Base-by-base conservation (phyloP, 139 green algal genomes). In the Zygnema circumcarinatum region DNA sequence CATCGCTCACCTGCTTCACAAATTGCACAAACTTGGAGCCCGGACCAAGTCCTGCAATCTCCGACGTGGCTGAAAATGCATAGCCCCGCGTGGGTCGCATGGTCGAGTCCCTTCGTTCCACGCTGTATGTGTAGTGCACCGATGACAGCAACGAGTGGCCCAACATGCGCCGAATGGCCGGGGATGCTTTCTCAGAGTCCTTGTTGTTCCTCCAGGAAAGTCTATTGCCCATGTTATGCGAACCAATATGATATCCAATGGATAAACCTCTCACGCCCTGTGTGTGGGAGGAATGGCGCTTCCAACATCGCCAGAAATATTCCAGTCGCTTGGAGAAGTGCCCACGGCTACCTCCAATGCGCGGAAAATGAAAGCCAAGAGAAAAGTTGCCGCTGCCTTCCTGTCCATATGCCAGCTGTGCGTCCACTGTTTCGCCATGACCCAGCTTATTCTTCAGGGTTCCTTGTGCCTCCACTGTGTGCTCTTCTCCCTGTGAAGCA, bases 81-180 rank as follows among this genome's bases (percentile, higher is more conserved):
- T 80, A 89, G 2, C 84, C 84, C 2, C 22, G 3, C n/a, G 76
- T 89, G n/a, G 84, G 84, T 33, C 85, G 38, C 36, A 87, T 3
- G 33, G 22, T 36, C 3, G 54, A 83, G 42, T 90, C 79, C 22
- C 85, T 40, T 40, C 39, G 54, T 36, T 90, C 85, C n/a, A 87
- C 11, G 16, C 21, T 67, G 38, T 90, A 90, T 20, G n/a, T 2
- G 75, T 90, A 88, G 21, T 21, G 67, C 0, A 86, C 38, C 3
- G 40, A 25, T 11, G 85, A 90, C 2, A 87, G 42, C 36, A 90
- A 79, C 85, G 85, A 88, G 56, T 90, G 76, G 29, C 85, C 85
- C 38, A 90, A 79, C 39, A 87, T 38, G 1, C 78, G 53, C 38
- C 81, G 76, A 29, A 90, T 62, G 1, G 31, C 67, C 16, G 32